Percentiles rank a stretch among this genome's conserved stretches.
Evolutionary conservation across 2,329 filamentous ascomycete species (phyloP).

Genomic region (Apiospora hydei): DNA sequence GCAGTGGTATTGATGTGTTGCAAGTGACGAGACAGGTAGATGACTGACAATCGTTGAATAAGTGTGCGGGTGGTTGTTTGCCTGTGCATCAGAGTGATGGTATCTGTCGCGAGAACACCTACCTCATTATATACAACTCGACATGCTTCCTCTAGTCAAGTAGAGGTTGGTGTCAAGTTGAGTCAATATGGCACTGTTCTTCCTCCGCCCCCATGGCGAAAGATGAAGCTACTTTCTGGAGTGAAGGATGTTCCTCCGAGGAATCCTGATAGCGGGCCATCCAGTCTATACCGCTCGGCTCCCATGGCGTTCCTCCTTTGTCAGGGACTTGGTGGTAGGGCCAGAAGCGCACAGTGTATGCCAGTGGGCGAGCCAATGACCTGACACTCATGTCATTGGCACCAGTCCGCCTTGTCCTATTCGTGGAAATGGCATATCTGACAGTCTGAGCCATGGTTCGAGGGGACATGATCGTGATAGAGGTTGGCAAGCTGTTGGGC

Average conservation of each 20-base stretch:
- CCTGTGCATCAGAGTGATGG: background rate
- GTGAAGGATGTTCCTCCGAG: conserved; percentile 9
- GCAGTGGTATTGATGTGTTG: background rate
- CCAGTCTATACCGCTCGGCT: background rate
- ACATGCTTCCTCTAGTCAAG: background rate
- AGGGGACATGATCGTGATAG: background rate
- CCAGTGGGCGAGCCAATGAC: background rate
- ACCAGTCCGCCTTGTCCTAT: background rate
- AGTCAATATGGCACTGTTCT: background rate
- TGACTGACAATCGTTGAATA: background rate
- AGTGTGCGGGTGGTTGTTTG: background rate
- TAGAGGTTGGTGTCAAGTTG: background rate
- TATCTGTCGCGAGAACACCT: background rate
- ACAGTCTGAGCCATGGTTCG: background rate
- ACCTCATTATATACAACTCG: background rate
- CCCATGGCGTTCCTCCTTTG: background rate
- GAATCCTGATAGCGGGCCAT: background rate
- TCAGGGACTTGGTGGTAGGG: background rate
- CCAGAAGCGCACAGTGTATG: background rate
- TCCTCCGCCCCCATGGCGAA: conserved; percentile 10
- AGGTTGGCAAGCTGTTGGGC: background rate
- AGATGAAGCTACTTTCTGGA: conserved; percentile 1
- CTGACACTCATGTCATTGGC: background rate
- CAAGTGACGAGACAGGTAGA: background rate
- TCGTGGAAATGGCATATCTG: background rate